Percentiles rank a stretch among this genome's conserved stretches.
Conservation (phyloP, 1,139 yeast species). For the Candida gigantensis region DNA sequence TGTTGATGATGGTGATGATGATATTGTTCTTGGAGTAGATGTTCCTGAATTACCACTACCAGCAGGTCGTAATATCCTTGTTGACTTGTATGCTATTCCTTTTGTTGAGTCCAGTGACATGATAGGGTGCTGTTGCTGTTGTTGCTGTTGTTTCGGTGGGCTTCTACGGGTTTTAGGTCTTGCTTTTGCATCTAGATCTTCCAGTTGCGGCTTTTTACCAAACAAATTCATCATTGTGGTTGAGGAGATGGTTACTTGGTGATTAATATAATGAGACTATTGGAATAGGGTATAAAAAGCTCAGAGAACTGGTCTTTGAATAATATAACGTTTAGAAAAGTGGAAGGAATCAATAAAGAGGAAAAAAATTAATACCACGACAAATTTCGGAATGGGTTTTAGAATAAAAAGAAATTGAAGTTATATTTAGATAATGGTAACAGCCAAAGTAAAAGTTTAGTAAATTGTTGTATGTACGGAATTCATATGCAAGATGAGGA, state of each 20-base stretch:
- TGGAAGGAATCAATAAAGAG: neutral
- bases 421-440: no score
- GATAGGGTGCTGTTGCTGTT: neutral
- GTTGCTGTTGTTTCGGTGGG: conserved; percentile 3
- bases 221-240: conserved; percentile 9
- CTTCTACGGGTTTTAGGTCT: conserved; percentile 2
- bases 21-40: neutral
- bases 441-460: no score
- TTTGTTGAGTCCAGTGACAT: conserved; percentile 2
- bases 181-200: neutral
- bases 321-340: neutral
- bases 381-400: neutral
- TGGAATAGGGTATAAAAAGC: neutral
- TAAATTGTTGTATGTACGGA: neutral
- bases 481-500: neutral
- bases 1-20: no score
- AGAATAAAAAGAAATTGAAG: no score
- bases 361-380: neutral
- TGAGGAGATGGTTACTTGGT: no score
- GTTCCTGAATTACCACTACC: neutral
- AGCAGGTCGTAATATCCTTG: conserved; percentile 8
- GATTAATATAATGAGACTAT: no score
- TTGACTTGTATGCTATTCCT: conserved; percentile 8
- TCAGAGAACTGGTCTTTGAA: neutral
- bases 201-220: conserved; percentile 4